These are phyloP conservation scores for Scalesia atractyloides DNA, from an alignment of 129 eudicot genomes.

Conservation along the genomic window DNA sequence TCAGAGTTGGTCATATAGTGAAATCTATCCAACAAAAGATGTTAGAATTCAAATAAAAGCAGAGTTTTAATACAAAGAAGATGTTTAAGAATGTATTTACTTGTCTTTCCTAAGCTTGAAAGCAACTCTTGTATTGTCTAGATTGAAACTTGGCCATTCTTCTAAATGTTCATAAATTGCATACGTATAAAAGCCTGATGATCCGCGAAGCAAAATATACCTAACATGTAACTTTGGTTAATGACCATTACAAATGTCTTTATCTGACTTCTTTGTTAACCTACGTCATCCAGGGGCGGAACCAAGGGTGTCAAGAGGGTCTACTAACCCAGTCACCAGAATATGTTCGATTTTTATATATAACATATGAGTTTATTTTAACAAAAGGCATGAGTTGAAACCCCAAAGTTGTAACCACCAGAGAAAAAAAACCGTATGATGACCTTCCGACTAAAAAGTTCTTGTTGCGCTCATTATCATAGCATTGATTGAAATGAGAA, in stretches of 20 bases:
- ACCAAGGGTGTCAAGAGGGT: too few species aligned
- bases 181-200: conserved; percentile 69
- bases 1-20: conserved; percentile 59
- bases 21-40: conserved; percentile 40
- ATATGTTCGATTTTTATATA: too few species aligned
- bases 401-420: too few species aligned
- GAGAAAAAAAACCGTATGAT: too few species aligned
- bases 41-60: background rate
- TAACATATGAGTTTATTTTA: too few species aligned
- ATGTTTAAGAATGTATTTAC: background rate
- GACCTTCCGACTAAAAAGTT: too few species aligned
- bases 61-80: background rate
- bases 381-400: too few species aligned
- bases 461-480: background rate
- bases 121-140: conserved; percentile 63
- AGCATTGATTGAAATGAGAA: conserved; percentile 16
- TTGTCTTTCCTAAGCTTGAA: conserved; percentile 60
- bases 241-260: background rate
- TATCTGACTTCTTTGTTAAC: background rate
- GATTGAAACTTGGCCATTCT: conserved; percentile 67
- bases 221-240: conserved; percentile 26
- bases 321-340: too few species aligned
- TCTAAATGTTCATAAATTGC: conserved; percentile 57
- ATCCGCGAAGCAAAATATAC: conserved; percentile 68
- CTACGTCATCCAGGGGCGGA: too few species aligned